Evolutionary conservation across 2,329 filamentous ascomycete genomes (phyloP).

Genomic region (Microdochium bolleyi): DNA sequence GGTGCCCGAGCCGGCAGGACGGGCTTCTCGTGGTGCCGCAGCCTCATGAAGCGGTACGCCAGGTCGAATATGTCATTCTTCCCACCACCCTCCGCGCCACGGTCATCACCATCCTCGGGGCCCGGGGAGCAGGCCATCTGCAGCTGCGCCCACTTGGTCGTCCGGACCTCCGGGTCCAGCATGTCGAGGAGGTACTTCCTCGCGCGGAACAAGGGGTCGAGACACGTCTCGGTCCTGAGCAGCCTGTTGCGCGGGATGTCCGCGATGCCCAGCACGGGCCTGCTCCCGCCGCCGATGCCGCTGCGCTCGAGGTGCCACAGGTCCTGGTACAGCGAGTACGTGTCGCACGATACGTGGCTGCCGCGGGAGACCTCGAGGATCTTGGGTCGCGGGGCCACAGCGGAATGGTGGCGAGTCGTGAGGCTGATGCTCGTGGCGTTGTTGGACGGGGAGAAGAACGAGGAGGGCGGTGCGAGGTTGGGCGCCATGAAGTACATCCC

Average conservation of each 20-base stretch:
- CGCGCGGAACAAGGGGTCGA: background rate
- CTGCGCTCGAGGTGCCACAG: background rate
- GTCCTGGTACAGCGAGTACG: background rate
- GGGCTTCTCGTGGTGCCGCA: background rate
- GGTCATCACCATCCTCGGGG: background rate
- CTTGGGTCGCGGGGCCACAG: too few relatives aligned
- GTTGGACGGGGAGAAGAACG: background rate
- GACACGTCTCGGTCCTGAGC: background rate
- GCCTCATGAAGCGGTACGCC: background rate
- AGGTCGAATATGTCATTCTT: background rate
- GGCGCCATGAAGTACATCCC: background rate
- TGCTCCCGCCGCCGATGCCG: background rate
- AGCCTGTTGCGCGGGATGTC: background rate
- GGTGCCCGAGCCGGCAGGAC: background rate
- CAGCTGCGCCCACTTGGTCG: background rate
- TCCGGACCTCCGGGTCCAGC: background rate
- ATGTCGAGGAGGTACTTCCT: background rate
- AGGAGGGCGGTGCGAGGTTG: background rate
- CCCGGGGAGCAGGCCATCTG: background rate
- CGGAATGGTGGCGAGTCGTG: background rate
- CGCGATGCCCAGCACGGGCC: background rate
- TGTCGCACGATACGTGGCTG: background rate
- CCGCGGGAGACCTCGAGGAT: background rate
- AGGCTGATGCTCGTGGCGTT: background rate
- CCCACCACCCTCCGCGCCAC: background rate